Evolutionary conservation across 495 filamentous ascomycete species (phyloP).

Genomic region (Glutinoglossum americanum): DNA sequence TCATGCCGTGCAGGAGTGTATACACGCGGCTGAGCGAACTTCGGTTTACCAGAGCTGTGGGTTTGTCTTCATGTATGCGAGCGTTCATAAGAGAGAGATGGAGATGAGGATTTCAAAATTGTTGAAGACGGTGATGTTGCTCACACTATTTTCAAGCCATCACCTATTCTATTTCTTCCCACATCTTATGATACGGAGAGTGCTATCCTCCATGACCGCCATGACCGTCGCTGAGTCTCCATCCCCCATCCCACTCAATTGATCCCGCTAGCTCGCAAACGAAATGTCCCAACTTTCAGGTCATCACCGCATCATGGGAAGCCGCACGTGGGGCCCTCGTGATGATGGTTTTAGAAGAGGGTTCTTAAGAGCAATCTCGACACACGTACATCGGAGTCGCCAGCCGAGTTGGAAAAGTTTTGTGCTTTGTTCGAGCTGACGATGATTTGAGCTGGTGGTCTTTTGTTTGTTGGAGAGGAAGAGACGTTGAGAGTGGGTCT

Average conservation of each 20-base stretch:
- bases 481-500: too few relatives aligned
- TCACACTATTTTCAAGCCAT: background rate
- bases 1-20: constrained; percentile 19
- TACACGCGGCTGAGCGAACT: constrained; percentile 34
- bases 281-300: constrained; percentile 71
- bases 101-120: background rate
- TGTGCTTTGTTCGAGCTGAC: constrained; percentile 40
- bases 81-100: background rate
- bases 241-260: too few relatives aligned
- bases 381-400: constrained; percentile 66
- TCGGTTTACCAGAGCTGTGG: constrained; percentile 65
- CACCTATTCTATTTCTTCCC: background rate
- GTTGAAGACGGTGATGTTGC: background rate
- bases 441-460: constrained; percentile 95
- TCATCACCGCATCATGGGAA: constrained; percentile 97
- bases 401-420: constrained; percentile 52
- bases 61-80: constrained; percentile 31
- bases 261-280: too few relatives aligned
- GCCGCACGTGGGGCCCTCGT: constrained; percentile 61
- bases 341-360: constrained; percentile 98
- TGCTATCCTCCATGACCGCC: too few relatives aligned
- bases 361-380: constrained; percentile 42
- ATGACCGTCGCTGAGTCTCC: too few relatives aligned
- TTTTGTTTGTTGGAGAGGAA: constrained; percentile 26
- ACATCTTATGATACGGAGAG: too few relatives aligned